These are phyloP conservation scores for Podaxis sp. DNA, from an alignment of 768 basidiomycete species.

Conservation along the genomic window DNA sequence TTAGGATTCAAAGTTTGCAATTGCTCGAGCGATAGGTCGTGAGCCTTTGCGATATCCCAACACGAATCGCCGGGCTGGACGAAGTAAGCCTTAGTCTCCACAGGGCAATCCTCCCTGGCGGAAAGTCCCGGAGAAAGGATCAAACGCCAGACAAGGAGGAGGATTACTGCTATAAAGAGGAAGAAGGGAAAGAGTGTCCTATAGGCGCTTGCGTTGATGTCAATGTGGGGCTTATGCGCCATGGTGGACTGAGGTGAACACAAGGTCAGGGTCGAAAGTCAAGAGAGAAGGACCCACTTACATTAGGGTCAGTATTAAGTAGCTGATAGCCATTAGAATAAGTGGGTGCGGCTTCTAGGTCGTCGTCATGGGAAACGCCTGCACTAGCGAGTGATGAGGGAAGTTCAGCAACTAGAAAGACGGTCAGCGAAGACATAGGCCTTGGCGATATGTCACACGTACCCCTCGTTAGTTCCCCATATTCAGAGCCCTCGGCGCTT, in stretches of 20 bases:
- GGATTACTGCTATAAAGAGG: conserved; percentile 60
- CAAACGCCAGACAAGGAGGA: conserved; percentile 65
- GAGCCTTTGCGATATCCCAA: conserved; percentile 54
- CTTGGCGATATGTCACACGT: conserved; percentile 14
- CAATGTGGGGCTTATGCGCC: conserved; percentile 27
- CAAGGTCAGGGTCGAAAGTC: conserved; percentile 1
- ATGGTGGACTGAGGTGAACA: conserved; percentile 21
- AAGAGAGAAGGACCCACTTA: conserved; percentile 5
- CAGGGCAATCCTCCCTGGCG: conserved; percentile 34
- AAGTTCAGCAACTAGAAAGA: conserved; percentile 27
- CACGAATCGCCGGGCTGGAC: conserved; percentile 62
- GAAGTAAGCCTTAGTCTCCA: conserved; percentile 42
- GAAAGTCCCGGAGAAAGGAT: conserved; percentile 41
- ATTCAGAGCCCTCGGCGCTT: conserved; percentile 60
- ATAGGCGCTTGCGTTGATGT: conserved; percentile 44
- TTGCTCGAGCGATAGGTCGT: conserved; percentile 50
- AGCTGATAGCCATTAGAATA: conserved; percentile 57
- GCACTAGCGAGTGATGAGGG: conserved; percentile 20
- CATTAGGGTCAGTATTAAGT: conserved; percentile 48
- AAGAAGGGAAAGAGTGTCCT: conserved; percentile 70
- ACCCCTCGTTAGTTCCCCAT: conserved; percentile 55
- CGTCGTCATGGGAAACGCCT: conserved; percentile 29
- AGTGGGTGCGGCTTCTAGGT: conserved; percentile 55
- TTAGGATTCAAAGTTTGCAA: conserved; percentile 51
- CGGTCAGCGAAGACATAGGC: neutral